Evolutionary conservation across 208 protist genomes (phyloP).

Genomic region (Blechomonas ayalai): DNA sequence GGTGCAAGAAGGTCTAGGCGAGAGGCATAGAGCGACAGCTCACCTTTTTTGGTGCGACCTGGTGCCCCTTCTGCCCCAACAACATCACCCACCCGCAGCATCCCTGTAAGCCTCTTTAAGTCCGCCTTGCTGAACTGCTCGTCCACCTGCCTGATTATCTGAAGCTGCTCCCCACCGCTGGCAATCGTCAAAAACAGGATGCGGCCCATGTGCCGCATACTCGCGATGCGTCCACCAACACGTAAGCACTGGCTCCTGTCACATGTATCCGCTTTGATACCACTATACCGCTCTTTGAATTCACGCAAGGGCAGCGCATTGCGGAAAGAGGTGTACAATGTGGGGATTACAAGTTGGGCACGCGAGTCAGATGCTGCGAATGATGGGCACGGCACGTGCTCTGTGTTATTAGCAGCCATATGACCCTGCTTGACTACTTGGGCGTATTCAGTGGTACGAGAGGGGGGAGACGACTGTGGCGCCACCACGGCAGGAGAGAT

Average conservation of each 20-base stretch:
- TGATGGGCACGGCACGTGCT: neutral
- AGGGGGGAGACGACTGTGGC: neutral
- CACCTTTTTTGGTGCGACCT: slow-evolving; percentile 68
- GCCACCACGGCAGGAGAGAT: neutral
- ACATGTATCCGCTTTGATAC: slow-evolving; percentile 23
- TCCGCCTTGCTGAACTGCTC: slow-evolving; percentile 37
- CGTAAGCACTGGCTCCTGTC: slow-evolving; percentile 9
- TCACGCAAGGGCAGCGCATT: slow-evolving; percentile 30
- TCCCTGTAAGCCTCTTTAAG: slow-evolving; percentile 34
- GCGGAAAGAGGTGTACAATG: slow-evolving; percentile 61
- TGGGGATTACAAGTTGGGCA: slow-evolving; percentile 26
- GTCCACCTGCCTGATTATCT: slow-evolving; percentile 58
- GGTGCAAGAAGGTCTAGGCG: slow-evolving; percentile 52
- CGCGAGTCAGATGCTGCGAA: too few species aligned
- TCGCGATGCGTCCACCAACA: slow-evolving; percentile 65
- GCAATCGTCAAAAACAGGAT: slow-evolving; percentile 81
- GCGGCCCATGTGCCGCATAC: slow-evolving; percentile 74
- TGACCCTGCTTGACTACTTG: neutral
- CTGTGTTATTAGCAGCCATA: neutral
- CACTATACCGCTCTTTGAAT: slow-evolving; percentile 33
- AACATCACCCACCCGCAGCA: slow-evolving; percentile 75
- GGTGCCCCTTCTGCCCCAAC: slow-evolving; percentile 72
- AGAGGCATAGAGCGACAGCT: slow-evolving; percentile 73
- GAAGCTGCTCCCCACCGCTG: slow-evolving; percentile 46
- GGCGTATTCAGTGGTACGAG: neutral